Base-by-base conservation (phyloP, 164 flowering plant species). In the Stephania japonica region DNA sequence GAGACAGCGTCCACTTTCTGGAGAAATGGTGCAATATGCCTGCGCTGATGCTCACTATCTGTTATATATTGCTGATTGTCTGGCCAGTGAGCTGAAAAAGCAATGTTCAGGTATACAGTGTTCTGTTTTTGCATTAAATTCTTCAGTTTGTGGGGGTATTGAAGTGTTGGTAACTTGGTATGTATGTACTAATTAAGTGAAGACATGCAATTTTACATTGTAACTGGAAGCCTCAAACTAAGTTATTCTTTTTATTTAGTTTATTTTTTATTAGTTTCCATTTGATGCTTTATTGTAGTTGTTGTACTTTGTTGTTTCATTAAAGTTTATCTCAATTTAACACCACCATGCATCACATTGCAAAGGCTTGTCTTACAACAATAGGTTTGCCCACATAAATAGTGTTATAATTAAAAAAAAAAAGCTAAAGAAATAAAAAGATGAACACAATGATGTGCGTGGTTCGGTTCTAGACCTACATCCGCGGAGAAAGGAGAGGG, bases 11-110 rank as follows among this genome's bases (percentile, higher is more conserved):
- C 98, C 99, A 38, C 82, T 96, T 24, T 78, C 98, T 16, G 82
- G 5, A 66, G 97, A 93, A 75, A 96, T 91, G 99, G 83, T 93
- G 43, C 80, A 89, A 71, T 96, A 93, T 86, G 97, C 99, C 77
- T 80, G 86, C 72, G 85, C 84, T 5, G 99, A 96, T 88, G 93
- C 97, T 71, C 98, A 88, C 78, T 93, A 89, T 86, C 84, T 95
- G 62, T 65, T 95, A 69, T 84, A 88, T 75, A 91, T 95, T 81
- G 97, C 97, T 63, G 72, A 84, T 59, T 85, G 95, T 79, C 85
- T 95, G 70, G 80, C 80, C 59, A 65, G 71, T 70, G 98, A 95
- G 82, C 93, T 93, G 41, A 84, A 80, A 80, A 70, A 75, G 67
- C 80, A 67, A 49, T 77, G 73, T 43, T 82, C 24, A 70, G 90